Evolutionary conservation across 1,139 yeast genomes (phyloP).

Genomic region (Suhomyces maxii): DNA sequence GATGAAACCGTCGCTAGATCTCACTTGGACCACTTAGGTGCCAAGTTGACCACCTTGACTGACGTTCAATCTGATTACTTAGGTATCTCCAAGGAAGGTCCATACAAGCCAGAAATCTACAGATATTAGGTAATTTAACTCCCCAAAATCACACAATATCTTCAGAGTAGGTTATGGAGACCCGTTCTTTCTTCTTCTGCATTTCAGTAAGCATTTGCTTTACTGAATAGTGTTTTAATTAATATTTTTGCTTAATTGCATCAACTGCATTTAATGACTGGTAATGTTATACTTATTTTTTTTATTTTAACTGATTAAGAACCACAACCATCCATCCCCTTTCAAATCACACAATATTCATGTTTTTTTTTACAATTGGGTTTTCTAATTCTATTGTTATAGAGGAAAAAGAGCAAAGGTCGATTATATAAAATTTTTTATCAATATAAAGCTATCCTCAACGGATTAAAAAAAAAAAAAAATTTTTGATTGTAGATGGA

Average conservation of each 20-base stretch:
- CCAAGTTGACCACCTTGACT: constrained; percentile 76
- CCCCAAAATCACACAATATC: too few relatives aligned
- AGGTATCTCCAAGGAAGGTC: constrained; percentile 92
- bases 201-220: background rate
- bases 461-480: constrained; percentile 27
- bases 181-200: constrained; percentile 11
- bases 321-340: background rate
- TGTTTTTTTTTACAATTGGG: constrained; percentile 13
- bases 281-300: constrained; percentile 17
- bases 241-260: constrained; percentile 35
- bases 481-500: background rate
- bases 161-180: background rate
- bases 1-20: constrained; percentile 99
- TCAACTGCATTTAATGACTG: constrained; percentile 50
- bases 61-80: constrained; percentile 91
- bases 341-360: constrained; percentile 3
- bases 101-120: constrained; percentile 98
- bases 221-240: constrained; percentile 11
- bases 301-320: constrained; percentile 3
- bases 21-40: constrained; percentile 96
- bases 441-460: constrained; percentile 39
- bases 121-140: constrained; percentile 65
- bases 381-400: constrained; percentile 15
- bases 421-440: constrained; percentile 20
- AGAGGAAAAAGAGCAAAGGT: constrained; percentile 19